A percentile compares a stretch with the other conserved stretches of the same genome.
Conservation (phyloP, 1,139 yeast genomes). For the Yamadazyma blattariae region DNA sequence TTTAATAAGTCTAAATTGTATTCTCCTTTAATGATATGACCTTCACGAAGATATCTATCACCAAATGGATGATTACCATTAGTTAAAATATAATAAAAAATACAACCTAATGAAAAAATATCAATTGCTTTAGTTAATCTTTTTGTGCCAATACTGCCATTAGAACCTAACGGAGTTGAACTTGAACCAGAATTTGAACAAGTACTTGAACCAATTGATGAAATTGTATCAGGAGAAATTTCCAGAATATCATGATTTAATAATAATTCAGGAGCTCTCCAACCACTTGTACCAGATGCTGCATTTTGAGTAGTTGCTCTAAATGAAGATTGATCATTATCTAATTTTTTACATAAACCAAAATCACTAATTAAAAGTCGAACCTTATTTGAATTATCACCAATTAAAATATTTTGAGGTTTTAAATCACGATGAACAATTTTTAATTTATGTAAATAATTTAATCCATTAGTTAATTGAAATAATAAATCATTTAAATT, state of each 20-base stretch:
- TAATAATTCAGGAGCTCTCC: conserved; percentile 95
- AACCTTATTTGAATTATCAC: conserved; percentile 41
- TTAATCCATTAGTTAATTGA: conserved; percentile 83
- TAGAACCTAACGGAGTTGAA: background rate
- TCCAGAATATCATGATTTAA: conserved; percentile 42
- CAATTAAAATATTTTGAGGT: conserved; percentile 92
- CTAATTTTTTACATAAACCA: conserved; percentile 90
- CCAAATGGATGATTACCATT: conserved; percentile 96
- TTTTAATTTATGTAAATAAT: conserved; percentile 83
- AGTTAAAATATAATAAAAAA: conserved; percentile 80
- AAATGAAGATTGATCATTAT: conserved; percentile 89
- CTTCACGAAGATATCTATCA: conserved; percentile 81
- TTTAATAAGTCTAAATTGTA: conserved; percentile 49
- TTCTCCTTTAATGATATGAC: conserved; percentile 77
- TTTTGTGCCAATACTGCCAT: conserved; percentile 30
- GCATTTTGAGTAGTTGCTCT: conserved; percentile 90
- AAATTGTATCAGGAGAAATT: conserved; percentile 30
- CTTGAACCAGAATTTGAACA: background rate
- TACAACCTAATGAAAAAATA: conserved; percentile 92
- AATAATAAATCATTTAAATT: conserved; percentile 50
- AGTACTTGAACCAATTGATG: conserved; percentile 2
- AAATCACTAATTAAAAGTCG: conserved; percentile 89
- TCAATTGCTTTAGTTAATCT: conserved; percentile 90
- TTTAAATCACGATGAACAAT: conserved; percentile 95
- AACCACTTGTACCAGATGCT: conserved; percentile 91